phyloP scores from a whole-genome alignment of 169 alveolate genomes.

The Neospora caninum region DNA sequence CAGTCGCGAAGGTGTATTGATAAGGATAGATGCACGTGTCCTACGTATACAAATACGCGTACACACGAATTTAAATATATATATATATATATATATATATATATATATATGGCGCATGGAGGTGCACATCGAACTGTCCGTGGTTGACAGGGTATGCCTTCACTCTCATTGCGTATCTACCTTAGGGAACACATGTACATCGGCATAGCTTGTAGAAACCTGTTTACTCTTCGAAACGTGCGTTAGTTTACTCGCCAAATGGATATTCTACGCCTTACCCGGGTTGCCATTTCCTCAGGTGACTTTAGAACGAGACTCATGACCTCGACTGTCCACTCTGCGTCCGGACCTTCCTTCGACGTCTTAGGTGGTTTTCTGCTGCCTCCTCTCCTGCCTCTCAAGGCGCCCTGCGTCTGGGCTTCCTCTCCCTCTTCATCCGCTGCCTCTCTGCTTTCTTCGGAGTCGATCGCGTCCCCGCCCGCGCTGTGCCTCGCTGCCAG shows the following conservation, averaged over 20 bases:
- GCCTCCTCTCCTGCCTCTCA: neutral
- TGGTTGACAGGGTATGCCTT: no score
- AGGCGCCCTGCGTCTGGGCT: neutral
- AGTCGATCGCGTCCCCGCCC: neutral
- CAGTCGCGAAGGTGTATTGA: no score
- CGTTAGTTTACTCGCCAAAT: neutral
- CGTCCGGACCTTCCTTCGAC: neutral
- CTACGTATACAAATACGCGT: neutral
- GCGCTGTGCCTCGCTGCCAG: no score
- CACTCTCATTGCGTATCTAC: no score
- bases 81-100: no score
- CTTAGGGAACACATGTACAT: neutral
- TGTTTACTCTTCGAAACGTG: neutral
- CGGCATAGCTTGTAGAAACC: neutral
- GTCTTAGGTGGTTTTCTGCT: no score
- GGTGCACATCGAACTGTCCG: no score
- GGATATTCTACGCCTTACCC: neutral
- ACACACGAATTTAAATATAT: neutral
- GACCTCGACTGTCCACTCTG: conserved; percentile 22
- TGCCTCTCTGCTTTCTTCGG: neutral
- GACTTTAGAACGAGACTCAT: neutral
- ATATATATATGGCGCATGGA: no score
- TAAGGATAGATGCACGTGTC: neutral
- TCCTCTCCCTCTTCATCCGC: neutral
- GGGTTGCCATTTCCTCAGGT: neutral